Conservation (phyloP, 306 rosid genomes). For the Quercus wislizeni region DNA sequence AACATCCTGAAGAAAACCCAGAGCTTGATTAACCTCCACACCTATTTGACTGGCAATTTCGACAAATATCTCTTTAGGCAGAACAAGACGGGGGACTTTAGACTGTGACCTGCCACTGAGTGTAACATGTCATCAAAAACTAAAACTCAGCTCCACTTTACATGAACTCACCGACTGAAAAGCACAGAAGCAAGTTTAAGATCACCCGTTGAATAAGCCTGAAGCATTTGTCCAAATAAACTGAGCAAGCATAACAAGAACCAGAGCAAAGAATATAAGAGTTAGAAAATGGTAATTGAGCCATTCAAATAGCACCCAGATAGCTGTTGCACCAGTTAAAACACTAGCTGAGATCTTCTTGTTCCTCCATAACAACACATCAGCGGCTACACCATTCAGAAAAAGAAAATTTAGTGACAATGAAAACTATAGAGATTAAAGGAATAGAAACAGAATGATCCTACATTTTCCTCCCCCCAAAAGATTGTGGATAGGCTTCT, state of each 20-base stretch:
- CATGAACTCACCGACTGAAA: background rate
- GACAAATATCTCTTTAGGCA: conserved; percentile 63
- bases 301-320: conserved; percentile 96
- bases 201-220: conserved; percentile 56
- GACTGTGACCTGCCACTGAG: conserved; percentile 53
- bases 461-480: conserved; percentile 95
- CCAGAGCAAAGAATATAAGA: conserved; percentile 53
- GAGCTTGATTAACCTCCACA: conserved; percentile 60
- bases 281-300: conserved; percentile 75
- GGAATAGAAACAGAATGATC: conserved; percentile 14
- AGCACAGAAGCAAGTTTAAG: conserved; percentile 19
- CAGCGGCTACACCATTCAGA: conserved; percentile 68
- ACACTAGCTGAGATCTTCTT: conserved; percentile 88
- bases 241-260: conserved; percentile 73
- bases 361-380: conserved; percentile 95
- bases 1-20: conserved; percentile 74
- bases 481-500: conserved; percentile 73
- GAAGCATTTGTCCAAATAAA: conserved; percentile 81
- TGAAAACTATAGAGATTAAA: conserved; percentile 9
- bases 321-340: conserved; percentile 60
- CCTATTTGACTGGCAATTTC: conserved; percentile 53
- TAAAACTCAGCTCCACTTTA: conserved; percentile 2
- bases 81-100: conserved; percentile 61
- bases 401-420: conserved; percentile 5
- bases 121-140: conserved; percentile 20